phyloP scores from a whole-genome alignment of 2,329 filamentous ascomycete species.

The Ophiosphaerella herpotricha region DNA sequence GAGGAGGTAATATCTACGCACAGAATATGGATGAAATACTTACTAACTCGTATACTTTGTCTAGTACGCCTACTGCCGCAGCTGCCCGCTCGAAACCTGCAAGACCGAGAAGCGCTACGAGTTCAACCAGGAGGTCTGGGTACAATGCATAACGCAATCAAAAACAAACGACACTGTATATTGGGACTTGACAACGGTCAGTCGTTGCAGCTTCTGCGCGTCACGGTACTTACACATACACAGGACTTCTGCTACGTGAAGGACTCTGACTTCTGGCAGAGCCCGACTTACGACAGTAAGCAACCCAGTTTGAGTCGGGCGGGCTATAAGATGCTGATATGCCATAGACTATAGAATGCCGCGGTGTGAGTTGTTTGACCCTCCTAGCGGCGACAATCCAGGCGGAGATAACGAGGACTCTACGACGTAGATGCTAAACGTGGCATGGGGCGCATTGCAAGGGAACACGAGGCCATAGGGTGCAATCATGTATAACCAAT shows the following conservation, averaged over 20 bases:
- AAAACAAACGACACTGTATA: conserved; percentile 14
- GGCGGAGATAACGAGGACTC: not conserved
- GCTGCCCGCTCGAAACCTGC: conserved; percentile 21
- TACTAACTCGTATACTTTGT: too few relatives aligned
- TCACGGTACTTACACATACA: not conserved
- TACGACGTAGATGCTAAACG: not conserved
- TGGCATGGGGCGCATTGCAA: too few relatives aligned
- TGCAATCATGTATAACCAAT: too few relatives aligned
- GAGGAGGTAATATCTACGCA: conserved; percentile 15
- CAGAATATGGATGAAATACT: too few relatives aligned
- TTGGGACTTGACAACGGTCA: conserved; percentile 31
- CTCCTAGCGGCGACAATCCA: not conserved
- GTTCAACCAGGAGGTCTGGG: conserved; percentile 31
- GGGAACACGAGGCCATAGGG: too few relatives aligned
- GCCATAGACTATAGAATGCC: conserved; percentile 26
- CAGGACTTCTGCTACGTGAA: conserved; percentile 37
- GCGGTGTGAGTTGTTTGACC: conserved; percentile 13
- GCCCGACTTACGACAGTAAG: conserved; percentile 28
- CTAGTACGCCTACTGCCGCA: conserved; percentile 26
- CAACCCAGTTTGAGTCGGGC: not conserved
- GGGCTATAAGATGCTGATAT: not conserved
- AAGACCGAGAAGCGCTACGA: conserved; percentile 16
- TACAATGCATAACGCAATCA: conserved; percentile 27
- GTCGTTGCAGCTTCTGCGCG: not conserved
- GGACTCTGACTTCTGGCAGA: conserved; percentile 33